These are phyloP conservation scores for Arctium lappa DNA, from an alignment of 129 eudicot species.

Conservation along the genomic window DNA sequence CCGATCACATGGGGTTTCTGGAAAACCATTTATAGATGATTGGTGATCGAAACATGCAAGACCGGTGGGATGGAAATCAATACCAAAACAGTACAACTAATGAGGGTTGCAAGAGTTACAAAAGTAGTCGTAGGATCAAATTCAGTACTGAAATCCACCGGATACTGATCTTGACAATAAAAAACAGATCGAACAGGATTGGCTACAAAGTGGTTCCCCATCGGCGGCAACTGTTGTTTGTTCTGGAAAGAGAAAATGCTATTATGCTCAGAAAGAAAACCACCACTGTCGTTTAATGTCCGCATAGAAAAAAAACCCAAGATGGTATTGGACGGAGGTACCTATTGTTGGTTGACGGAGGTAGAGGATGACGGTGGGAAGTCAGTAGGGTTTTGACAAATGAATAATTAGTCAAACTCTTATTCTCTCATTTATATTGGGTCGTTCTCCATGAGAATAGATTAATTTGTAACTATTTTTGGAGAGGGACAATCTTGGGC, in stretches of 20 bases:
- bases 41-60: constrained; percentile 6
- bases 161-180: neutral
- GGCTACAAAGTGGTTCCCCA: neutral
- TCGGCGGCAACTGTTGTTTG: neutral
- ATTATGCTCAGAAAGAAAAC: neutral
- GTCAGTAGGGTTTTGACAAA: constrained; percentile 32
- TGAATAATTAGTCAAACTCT: constrained; percentile 22
- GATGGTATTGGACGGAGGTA: constrained; percentile 4
- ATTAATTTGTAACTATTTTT: constrained; percentile 11
- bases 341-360: neutral
- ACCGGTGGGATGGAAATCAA: neutral
- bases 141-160: neutral
- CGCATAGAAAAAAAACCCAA: constrained; percentile 14
- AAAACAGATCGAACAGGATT: constrained; percentile 25
- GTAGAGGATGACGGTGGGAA: neutral
- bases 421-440: neutral
- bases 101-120: neutral
- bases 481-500: too few species aligned
- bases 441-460: constrained; percentile 18
- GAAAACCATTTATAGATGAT: constrained; percentile 19
- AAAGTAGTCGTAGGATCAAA: neutral
- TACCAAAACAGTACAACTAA: neutral
- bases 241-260: constrained; percentile 4
- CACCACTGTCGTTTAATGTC: neutral
- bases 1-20: constrained; percentile 27